Evolutionary conservation across 2,329 filamentous ascomycete genomes (phyloP).

Genomic region (Sclerotiophoma versabilis): DNA sequence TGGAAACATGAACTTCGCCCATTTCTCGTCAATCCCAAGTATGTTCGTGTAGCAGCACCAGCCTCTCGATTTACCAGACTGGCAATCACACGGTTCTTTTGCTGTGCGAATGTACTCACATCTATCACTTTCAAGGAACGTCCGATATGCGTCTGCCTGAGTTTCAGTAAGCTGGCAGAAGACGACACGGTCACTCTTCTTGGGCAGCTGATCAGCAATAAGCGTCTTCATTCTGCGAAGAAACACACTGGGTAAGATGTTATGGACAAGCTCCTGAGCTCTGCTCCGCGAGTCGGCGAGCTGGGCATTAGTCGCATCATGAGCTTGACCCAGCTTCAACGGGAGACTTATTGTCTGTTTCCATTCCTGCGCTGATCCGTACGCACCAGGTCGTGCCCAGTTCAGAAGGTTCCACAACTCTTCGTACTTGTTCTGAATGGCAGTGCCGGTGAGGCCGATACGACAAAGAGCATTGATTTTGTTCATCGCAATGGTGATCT

Average conservation of each 20-base stretch:
- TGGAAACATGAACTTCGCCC: slow-evolving; percentile 84
- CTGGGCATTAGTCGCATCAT: slow-evolving; percentile 85
- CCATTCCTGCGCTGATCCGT: slow-evolving; percentile 77
- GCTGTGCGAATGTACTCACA: slow-evolving; percentile 73
- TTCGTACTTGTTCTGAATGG: slow-evolving; percentile 97
- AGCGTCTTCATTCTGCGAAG: slow-evolving; percentile 90
- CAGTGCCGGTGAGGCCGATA: slow-evolving; percentile 92
- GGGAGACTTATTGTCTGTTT: slow-evolving; percentile 78
- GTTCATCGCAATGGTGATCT: slow-evolving; percentile 85
- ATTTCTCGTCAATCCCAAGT: slow-evolving; percentile 63
- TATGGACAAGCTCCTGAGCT: slow-evolving; percentile 83
- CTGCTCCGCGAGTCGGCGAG: slow-evolving; percentile 82
- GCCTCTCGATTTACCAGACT: slow-evolving; percentile 73
- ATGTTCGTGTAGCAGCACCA: slow-evolving; percentile 77
- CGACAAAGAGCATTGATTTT: slow-evolving; percentile 89
- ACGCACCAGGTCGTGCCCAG: slow-evolving; percentile 87
- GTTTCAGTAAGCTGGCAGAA: slow-evolving; percentile 89
- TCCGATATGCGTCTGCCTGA: slow-evolving; percentile 83
- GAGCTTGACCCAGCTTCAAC: slow-evolving; percentile 85
- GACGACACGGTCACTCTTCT: slow-evolving; percentile 92
- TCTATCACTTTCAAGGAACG: slow-evolving; percentile 76
- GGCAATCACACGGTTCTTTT: slow-evolving; percentile 73
- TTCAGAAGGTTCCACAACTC: slow-evolving; percentile 96
- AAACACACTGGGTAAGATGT: slow-evolving; percentile 88
- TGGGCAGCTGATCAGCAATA: slow-evolving; percentile 90